Base-by-base conservation (phyloP, 768 basidiomycete genomes). In the Phanerochaete carnosa region DNA sequence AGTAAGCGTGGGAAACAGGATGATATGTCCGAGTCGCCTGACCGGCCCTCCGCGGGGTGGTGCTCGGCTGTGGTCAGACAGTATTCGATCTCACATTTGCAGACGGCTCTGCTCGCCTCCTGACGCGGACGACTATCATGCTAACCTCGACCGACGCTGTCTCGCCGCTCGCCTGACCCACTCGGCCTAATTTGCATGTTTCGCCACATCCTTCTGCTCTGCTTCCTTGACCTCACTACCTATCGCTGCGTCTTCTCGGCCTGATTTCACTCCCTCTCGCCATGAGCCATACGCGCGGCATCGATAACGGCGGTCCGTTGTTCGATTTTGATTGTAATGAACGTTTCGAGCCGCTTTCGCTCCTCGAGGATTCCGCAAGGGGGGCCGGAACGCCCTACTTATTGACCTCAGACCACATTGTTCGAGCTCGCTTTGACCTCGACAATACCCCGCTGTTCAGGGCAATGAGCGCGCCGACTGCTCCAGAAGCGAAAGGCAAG, bases 281-380 rank as follows among this genome's bases (percentile, higher is more conserved):
- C 74, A 80, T 80, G 79, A 73, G 75, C 74, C 72, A 72, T 61
- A 68, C 66, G 58, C 62, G 63, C 66, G 70, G 65, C 71, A 78
- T 80, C 80, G 82, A 86, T 83, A 81, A 80, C 77, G 77, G 80
- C 57, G 77, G 79, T 64, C 67, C 76, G 47, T 65, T 85, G 68
- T 82, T 83, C 69, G 75, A 78, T 58, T 82, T 83, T 66, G 82
- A 82, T 67, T 69, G 77, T 56, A 79, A 74, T 74, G 79, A 83
- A 66, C 63, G 59, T 47, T 62, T 64, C 30, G 28, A 68, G 55
- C 57, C 55, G 55, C 53, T 32, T 59, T 51, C 53, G 56, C 59
- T 55, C 69, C 69, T 69, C 66, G 69, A 65, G 70, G 69, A 58
- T 35, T 39, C 55, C 64, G 68, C 64, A 61, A 62, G 62, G 61